Conservation (phyloP, 176 grass and related monocot genomes). For the Microstegium vimineum region DNA sequence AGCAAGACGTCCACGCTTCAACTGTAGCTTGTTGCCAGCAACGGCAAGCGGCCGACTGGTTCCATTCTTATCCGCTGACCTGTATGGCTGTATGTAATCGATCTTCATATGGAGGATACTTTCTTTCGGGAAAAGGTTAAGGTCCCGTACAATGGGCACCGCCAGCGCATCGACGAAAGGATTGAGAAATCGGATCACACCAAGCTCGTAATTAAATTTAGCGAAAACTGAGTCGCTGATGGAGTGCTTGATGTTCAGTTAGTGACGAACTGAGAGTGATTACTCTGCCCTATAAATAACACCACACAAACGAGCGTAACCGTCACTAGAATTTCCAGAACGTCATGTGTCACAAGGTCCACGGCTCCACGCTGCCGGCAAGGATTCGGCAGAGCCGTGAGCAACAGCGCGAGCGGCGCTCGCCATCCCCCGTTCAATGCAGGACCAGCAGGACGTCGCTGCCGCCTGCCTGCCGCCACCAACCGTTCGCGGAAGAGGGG, state of each 20-base stretch:
- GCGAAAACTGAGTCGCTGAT: not conserved
- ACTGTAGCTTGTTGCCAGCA: too few species aligned
- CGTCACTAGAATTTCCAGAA: not conserved
- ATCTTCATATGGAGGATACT: not conserved
- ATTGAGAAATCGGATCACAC: not conserved
- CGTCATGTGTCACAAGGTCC: not conserved
- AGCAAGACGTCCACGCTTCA: conserved; percentile 1
- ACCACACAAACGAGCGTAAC: not conserved
- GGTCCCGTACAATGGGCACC: too few species aligned
- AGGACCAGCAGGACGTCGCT: not conserved
- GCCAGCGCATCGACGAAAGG: too few species aligned
- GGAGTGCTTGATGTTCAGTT: not conserved
- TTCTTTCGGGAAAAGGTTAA: not conserved
- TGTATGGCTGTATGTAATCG: too few species aligned
- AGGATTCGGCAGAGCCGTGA: not conserved
- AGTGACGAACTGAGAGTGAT: not conserved
- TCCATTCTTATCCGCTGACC: not conserved
- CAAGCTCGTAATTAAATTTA: too few species aligned
- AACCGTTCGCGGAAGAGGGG: not conserved
- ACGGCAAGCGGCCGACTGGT: not conserved
- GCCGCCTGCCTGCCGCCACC: too few species aligned
- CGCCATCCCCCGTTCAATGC: not conserved
- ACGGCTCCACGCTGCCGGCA: not conserved
- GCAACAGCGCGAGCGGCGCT: not conserved
- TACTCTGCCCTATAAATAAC: not conserved